Evolutionary conservation across 345 rosid genomes (phyloP).

Genomic region (Brassica incana): DNA sequence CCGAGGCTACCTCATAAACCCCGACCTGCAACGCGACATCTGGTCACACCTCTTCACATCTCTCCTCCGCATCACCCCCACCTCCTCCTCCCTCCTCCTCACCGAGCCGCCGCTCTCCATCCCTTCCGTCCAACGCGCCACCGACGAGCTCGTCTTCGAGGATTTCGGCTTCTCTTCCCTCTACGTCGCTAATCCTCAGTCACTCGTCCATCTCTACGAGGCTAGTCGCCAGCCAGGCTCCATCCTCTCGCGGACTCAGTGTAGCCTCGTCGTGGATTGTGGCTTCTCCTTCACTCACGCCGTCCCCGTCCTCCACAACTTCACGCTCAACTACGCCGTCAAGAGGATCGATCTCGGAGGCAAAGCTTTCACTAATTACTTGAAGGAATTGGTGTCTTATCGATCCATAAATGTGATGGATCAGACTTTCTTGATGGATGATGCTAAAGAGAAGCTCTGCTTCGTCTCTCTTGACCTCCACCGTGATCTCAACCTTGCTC

Average conservation of each 20-base stretch:
- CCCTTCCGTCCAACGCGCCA: slow-evolving; percentile 74
- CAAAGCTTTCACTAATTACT: slow-evolving; percentile 84
- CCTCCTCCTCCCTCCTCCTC: slow-evolving; percentile 69
- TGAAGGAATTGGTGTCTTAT: slow-evolving; percentile 86
- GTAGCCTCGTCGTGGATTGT: slow-evolving; percentile 85
- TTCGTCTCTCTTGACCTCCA: slow-evolving; percentile 79
- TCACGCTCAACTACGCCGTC: slow-evolving; percentile 65
- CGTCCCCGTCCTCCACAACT: slow-evolving; percentile 75
- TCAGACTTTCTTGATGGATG: slow-evolving; percentile 78
- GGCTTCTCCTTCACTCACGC: slow-evolving; percentile 93
- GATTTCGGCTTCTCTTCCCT: slow-evolving; percentile 77
- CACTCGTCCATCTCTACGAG: slow-evolving; percentile 82
- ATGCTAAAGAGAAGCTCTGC: slow-evolving; percentile 93
- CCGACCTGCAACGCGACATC: slow-evolving; percentile 84
- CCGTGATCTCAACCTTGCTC: slow-evolving; percentile 65
- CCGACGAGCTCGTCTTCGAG: slow-evolving; percentile 89
- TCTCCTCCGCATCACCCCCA: slow-evolving; percentile 58
- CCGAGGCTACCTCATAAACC: slow-evolving; percentile 89
- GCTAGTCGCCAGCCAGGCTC: slow-evolving; percentile 64
- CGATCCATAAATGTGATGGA: slow-evolving; percentile 82
- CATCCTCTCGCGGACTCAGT: slow-evolving; percentile 59
- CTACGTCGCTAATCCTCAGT: slow-evolving; percentile 65
- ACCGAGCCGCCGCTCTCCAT: slow-evolving; percentile 74
- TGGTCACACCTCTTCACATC: slow-evolving; percentile 78
- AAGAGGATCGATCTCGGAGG: slow-evolving; percentile 90